Percentiles rank a stretch among this genome's conserved stretches.
Evolutionary conservation across 2,329 filamentous ascomycete species (phyloP).

Genomic region (Madurella fahalii): DNA sequence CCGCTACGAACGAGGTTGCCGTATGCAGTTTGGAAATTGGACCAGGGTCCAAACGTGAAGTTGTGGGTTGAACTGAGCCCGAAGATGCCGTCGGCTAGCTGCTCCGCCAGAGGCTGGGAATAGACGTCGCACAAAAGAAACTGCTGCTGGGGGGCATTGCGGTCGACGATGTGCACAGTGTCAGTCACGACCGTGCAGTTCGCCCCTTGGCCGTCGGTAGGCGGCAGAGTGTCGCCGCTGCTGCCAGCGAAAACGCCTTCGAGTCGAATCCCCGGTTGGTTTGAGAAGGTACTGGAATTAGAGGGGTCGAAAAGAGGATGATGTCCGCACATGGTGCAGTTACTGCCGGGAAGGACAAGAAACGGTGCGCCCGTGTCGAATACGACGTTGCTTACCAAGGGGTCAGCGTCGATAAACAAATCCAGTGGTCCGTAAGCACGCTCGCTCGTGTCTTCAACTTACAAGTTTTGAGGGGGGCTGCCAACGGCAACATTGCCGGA

Average conservation of each 20-base stretch:
- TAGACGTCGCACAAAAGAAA: conserved; percentile 33
- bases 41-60: conserved; percentile 10
- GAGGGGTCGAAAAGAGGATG: conserved; percentile 27
- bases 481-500: conserved; percentile 21
- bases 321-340: conserved; percentile 29
- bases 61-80: conserved; percentile 26
- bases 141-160: conserved; percentile 24
- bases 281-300: conserved; percentile 29
- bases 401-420: background rate
- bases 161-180: conserved; percentile 27
- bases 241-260: conserved; percentile 24
- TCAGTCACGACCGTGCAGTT: conserved; percentile 30
- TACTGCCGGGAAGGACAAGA: conserved; percentile 29
- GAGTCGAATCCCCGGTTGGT: conserved; percentile 18
- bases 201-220: conserved; percentile 22
- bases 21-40: conserved; percentile 21
- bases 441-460: conserved; percentile 10
- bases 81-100: conserved; percentile 33
- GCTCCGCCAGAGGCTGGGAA: conserved; percentile 25
- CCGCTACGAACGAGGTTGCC: conserved; percentile 29
- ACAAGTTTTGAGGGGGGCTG: conserved; percentile 28
- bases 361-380: conserved; percentile 32
- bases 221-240: conserved; percentile 29
- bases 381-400: conserved; percentile 28
- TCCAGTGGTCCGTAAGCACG: background rate